Conservation (phyloP, 306 rosid species). For the Casuarina cunninghamiana region DNA sequence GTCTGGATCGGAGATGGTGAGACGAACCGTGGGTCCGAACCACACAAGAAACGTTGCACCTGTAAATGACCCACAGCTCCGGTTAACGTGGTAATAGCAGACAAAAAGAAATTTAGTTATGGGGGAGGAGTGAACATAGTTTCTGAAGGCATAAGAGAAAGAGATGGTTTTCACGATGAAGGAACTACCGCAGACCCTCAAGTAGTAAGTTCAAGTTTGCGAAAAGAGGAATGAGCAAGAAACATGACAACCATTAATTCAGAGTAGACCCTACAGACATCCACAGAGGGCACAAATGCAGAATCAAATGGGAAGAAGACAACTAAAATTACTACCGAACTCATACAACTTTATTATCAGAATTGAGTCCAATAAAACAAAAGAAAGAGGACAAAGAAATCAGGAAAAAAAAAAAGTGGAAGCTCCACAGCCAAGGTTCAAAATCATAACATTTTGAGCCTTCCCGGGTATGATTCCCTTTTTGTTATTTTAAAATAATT, state of each 20-base stretch:
- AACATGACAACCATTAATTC: conserved; percentile 57
- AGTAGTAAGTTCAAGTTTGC: conserved; percentile 47
- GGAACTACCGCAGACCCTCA: conserved; percentile 31
- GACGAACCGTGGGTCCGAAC: conserved; percentile 90
- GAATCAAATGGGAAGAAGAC: conserved; percentile 57
- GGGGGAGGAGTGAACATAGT: background rate
- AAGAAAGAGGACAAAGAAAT: conserved; percentile 37
- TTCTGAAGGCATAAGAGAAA: background rate
- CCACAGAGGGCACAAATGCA: conserved; percentile 22
- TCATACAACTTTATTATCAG: conserved; percentile 46
- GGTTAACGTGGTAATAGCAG: background rate
- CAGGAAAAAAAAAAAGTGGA: conserved; percentile 36
- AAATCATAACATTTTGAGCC: background rate
- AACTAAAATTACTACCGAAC: conserved; percentile 51
- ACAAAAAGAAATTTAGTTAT: background rate
- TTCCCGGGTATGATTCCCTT: background rate
- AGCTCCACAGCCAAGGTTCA: conserved; percentile 30
- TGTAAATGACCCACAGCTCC: conserved; percentile 15
- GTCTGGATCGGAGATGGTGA: conserved; percentile 86
- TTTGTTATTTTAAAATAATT: background rate
- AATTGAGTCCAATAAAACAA: conserved; percentile 40
- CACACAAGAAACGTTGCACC: conserved; percentile 90
- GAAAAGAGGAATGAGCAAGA: conserved; percentile 58
- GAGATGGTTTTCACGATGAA: conserved; percentile 27
- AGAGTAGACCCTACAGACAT: conserved; percentile 71